Base-by-base conservation (phyloP, 129 eudicot genomes). In the Lactuca sativa region DNA sequence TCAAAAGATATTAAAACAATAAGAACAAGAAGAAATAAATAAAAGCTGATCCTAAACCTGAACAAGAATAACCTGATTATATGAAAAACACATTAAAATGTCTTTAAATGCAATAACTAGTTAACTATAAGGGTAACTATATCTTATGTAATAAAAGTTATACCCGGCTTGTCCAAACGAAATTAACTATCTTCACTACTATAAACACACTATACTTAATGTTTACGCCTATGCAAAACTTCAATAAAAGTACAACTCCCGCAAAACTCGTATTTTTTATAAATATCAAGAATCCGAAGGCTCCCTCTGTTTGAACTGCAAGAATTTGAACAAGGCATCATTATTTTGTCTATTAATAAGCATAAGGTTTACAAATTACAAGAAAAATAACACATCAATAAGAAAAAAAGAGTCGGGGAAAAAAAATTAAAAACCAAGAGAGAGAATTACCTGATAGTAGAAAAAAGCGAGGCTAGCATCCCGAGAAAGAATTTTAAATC, bases 401-500 rank as follows among this genome's bases (percentile, higher is more conserved):
- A 57, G 62, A 57, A 25, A 33, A 31, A 25, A 25, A 1, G 30
- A 25, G 30, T 25, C 30, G 30, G 30, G 0, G 30, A 25, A 25
- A 25, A 18, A 25, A 25, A 25, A 25, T 25, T 0, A 1, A 6
- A 15, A 34, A 7, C 11, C 36, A 41, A 64, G 17, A 64, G 59
- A 63, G 49, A 38, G 49, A 47, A 30, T 68, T 70, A 56, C 73
- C 64, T 11, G 18, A 63, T 56, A 67, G 41, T 57, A 31, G 62
- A 51, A 17, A 8, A 32, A 51, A 58, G 33, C 8, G 47, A 41
- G 7, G 18, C 37, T 62, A 61, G 31, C 16, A 56, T 13, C 37
- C 9, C 37, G 53, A 61, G 30, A 43, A 69, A 71, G 51, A n/a
- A 43, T 21, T 40, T 10, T 33, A 36, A 81, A 80, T 85, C 64